Conservation (phyloP, 768 basidiomycete genomes). For the Psilocybe cubensis region DNA sequence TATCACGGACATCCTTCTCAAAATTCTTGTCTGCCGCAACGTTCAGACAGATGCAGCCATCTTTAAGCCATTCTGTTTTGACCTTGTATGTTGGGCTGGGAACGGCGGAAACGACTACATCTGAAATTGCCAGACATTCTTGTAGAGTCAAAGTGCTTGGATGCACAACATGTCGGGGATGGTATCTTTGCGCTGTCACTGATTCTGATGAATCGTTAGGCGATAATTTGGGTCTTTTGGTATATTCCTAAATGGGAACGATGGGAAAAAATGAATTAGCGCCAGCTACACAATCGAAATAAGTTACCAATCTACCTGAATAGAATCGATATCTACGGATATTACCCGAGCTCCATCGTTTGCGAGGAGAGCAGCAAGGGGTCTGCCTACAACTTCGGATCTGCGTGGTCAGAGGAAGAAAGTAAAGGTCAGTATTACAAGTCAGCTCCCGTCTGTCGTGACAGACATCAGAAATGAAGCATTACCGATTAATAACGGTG, state of each 20-base stretch:
- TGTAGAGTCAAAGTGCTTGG: conserved; percentile 70
- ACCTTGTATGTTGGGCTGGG: conserved; percentile 86
- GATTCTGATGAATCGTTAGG: conserved; percentile 31
- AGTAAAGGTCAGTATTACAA: background rate
- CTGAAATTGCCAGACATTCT: conserved; percentile 82
- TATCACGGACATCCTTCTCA: conserved; percentile 88
- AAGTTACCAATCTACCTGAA: conserved; percentile 58
- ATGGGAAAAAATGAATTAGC: background rate
- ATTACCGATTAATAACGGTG: conserved; percentile 90
- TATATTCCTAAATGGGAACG: conserved; percentile 70
- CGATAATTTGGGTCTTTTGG: conserved; percentile 73
- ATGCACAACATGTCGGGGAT: conserved; percentile 84
- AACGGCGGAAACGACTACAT: conserved; percentile 95
- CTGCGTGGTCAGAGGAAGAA: conserved; percentile 38
- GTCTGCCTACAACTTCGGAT: conserved; percentile 96
- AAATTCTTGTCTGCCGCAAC: conserved; percentile 97
- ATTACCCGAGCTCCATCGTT: conserved; percentile 98
- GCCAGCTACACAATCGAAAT: background rate
- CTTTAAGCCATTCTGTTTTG: conserved; percentile 87
- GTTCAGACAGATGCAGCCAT: conserved; percentile 93
- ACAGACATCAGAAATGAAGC: conserved; percentile 1
- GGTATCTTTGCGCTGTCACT: conserved; percentile 56
- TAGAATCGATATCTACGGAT: conserved; percentile 93
- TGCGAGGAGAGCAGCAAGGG: conserved; percentile 91
- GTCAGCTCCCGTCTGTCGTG: background rate